Conservation (phyloP, 208 protist species). For the Chromosphaera perkinsii region DNA sequence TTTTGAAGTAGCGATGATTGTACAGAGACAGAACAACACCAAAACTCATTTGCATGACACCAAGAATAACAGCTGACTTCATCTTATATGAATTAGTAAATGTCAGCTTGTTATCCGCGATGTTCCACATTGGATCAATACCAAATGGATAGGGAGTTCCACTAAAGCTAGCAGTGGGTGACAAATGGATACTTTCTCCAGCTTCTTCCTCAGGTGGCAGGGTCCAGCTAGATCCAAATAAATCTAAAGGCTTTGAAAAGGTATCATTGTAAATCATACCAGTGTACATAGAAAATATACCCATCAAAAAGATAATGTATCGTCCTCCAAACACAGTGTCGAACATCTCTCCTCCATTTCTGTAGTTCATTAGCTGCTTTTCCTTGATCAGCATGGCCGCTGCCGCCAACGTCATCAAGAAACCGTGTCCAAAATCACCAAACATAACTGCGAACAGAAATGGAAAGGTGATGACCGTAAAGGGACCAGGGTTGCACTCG, state of each 20-base stretch:
- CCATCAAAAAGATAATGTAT: constrained; percentile 92
- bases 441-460: constrained; percentile 99
- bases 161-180: not conserved
- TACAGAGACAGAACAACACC: constrained; percentile 78
- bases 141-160: constrained; percentile 54
- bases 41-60: constrained; percentile 88
- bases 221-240: constrained; percentile 34
- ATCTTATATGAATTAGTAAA: constrained; percentile 98
- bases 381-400: constrained; percentile 71
- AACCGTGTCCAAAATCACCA: constrained; percentile 96
- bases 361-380: constrained; percentile 61
- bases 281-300: constrained; percentile 87
- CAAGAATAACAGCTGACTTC: constrained; percentile 94
- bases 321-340: constrained; percentile 58
- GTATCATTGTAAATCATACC: constrained; percentile 95
- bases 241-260: constrained; percentile 64
- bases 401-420: constrained; percentile 78
- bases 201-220: constrained; percentile 1
- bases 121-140: constrained; percentile 55
- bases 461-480: constrained; percentile 96
- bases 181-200: not conserved
- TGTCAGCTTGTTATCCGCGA: constrained; percentile 84
- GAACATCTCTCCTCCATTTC: constrained; percentile 19
- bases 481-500: constrained; percentile 61
- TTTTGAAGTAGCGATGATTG: constrained; percentile 68